Conservation (phyloP, 148 eudicot species). For the Camellia granthamiana region DNA sequence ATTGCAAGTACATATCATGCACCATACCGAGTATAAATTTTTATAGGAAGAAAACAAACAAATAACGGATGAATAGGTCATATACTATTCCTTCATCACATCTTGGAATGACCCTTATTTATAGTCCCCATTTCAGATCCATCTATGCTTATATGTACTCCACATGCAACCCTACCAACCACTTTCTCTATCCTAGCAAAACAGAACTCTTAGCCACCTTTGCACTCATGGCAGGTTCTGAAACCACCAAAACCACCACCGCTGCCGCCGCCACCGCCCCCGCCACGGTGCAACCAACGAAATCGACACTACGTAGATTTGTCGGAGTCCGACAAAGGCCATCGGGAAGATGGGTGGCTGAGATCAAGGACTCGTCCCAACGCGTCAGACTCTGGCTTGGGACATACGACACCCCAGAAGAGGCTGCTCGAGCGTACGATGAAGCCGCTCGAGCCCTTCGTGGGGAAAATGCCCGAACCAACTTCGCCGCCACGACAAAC, state of each 20-base stretch:
- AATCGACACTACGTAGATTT: constrained; percentile 27
- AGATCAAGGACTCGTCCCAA: constrained; percentile 56
- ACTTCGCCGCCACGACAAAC: constrained; percentile 22
- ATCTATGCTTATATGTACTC: neutral
- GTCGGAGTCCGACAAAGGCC: constrained; percentile 53
- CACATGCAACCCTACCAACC: neutral
- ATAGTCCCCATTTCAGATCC: neutral
- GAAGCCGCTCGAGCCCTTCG: constrained; percentile 56
- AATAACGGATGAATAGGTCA: constrained; percentile 17
- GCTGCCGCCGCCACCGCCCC: neutral
- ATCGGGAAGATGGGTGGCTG: constrained; percentile 19
- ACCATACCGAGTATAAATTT: neutral
- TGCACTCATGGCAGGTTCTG: constrained; percentile 23
- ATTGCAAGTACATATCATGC: neutral
- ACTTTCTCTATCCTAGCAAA: too few species aligned
- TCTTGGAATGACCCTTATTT: neutral
- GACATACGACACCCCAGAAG: constrained; percentile 54
- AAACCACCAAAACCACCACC: constrained; percentile 18
- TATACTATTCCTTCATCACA: neutral
- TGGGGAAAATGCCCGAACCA: constrained; percentile 51
- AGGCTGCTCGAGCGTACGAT: constrained; percentile 53
- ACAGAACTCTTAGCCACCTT: neutral
- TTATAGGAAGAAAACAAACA: neutral
- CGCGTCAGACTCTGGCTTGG: constrained; percentile 51
- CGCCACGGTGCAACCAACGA: constrained; percentile 2